phyloP scores from a whole-genome alignment of 352 stramenopile species.

The Blastocystis sp. region DNA sequence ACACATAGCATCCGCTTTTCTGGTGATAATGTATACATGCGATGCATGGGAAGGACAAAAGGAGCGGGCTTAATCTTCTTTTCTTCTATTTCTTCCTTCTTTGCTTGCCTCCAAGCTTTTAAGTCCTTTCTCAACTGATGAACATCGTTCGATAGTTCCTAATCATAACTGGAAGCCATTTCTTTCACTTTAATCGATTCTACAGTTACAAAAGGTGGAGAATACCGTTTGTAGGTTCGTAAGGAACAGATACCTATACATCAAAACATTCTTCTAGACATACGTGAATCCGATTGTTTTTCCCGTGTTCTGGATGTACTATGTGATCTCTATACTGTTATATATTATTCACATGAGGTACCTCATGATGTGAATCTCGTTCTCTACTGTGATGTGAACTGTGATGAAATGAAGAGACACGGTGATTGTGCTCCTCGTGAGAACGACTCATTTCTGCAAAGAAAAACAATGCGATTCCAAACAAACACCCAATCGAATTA shows the following conservation, averaged over 20 bases:
- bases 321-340: not conserved
- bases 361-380: not conserved
- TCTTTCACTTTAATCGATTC: conserved; percentile 4
- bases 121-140: not conserved
- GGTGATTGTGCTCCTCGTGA: not conserved
- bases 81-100: not conserved
- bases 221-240: not conserved
- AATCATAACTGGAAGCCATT: not conserved
- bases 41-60: not conserved
- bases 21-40: not conserved
- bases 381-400: not conserved
- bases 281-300: not conserved
- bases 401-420: not conserved
- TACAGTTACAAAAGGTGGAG: not conserved
- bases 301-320: not conserved
- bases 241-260: not conserved
- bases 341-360: not conserved
- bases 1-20: not conserved
- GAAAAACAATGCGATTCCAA: too few relatives aligned
- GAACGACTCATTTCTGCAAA: too few relatives aligned
- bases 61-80: not conserved
- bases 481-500: too few relatives aligned
- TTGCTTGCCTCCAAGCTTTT: not conserved
- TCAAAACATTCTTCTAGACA: not conserved
- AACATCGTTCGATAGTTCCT: not conserved